Conservation (phyloP, 371 early-diverging fungal species). For the Rhizopus microsporus region DNA sequence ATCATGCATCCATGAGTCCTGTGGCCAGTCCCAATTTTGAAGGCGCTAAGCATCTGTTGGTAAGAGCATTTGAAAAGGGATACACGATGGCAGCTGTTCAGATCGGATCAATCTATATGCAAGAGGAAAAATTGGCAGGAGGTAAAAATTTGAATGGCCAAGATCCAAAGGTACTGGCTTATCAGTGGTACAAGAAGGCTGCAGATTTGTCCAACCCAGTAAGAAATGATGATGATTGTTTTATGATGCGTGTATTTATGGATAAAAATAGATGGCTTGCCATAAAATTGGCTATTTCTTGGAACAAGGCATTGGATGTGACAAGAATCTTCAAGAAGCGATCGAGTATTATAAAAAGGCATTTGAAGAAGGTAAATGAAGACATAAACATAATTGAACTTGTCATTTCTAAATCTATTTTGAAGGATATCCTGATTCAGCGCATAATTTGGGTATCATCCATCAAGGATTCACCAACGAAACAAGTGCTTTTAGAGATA, state of each 20-base stretch:
- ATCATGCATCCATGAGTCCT: constrained; percentile 50
- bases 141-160: constrained; percentile 56
- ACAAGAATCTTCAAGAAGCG: constrained; percentile 43
- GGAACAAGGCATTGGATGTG: constrained; percentile 50
- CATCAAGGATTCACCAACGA: constrained; percentile 52
- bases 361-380: constrained; percentile 46
- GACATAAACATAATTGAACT: background rate
- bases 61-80: constrained; percentile 53
- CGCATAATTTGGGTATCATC: constrained; percentile 61
- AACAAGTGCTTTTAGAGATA: constrained; percentile 41
- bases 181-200: constrained; percentile 56
- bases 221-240: constrained; percentile 15
- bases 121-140: constrained; percentile 54
- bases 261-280: constrained; percentile 51
- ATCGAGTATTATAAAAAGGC: constrained; percentile 55
- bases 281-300: constrained; percentile 60
- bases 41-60: constrained; percentile 54
- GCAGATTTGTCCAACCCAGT: constrained; percentile 57
- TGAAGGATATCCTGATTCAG: constrained; percentile 60
- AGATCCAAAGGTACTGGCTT: constrained; percentile 52
- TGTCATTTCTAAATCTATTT: background rate
- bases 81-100: constrained; percentile 66
- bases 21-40: constrained; percentile 60
- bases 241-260: background rate
- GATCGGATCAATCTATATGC: constrained; percentile 57